Evolutionary conservation across 192 early-diverging fungal species (phyloP).

Genomic region (Gonapodya prolifera): DNA sequence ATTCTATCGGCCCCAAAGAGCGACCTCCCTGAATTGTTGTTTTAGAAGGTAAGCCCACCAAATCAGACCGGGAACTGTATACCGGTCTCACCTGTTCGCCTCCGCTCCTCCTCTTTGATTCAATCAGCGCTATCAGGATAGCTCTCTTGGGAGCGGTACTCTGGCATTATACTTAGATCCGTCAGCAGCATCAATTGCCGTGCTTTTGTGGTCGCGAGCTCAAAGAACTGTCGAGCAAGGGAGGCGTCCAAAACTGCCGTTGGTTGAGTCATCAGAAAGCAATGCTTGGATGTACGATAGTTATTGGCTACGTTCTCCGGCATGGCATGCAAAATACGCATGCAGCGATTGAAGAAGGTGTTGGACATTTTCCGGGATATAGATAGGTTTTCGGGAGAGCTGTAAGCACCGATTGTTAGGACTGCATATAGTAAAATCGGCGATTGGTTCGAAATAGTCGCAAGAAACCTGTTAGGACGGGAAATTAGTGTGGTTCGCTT

Average conservation of each 20-base stretch:
- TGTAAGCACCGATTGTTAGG: not conserved
- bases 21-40: not conserved
- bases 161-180: not conserved
- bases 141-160: not conserved
- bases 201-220: not conserved
- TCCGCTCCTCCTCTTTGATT: not conserved
- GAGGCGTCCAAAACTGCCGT: not conserved
- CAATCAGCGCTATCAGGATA: not conserved
- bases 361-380: not conserved
- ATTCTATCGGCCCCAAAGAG: not conserved
- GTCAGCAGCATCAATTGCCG: not conserved
- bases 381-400: not conserved
- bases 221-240: not conserved
- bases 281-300: not conserved
- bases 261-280: not conserved
- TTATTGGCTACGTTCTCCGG: not conserved
- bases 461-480: not conserved
- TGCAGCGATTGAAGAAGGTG: not conserved
- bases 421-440: not conserved
- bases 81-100: not conserved
- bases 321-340: not conserved
- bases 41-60: not conserved
- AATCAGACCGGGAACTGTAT: not conserved
- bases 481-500: not conserved
- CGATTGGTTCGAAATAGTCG: not conserved